A percentile compares a stretch with the other conserved stretches of the same genome.
Evolutionary conservation across 2,329 filamentous ascomycete species (phyloP).

Genomic region (Alternaria angustiovoidea): DNA sequence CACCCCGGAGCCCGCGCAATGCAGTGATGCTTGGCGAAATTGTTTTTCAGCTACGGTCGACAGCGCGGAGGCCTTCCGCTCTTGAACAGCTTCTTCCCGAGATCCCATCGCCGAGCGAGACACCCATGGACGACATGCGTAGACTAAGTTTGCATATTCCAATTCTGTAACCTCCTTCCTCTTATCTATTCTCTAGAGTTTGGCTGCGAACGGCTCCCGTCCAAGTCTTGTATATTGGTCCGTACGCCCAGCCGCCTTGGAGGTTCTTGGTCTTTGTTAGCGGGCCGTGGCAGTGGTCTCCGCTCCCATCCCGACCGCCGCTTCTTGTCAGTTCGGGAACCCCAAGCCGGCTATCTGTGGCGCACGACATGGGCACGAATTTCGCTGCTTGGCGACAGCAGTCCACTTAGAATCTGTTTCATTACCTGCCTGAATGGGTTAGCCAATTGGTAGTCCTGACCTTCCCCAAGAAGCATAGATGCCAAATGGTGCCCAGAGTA

Average conservation of each 20-base stretch:
- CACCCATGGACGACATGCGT: not conserved
- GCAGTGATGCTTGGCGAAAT: not conserved
- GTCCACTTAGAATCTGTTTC: not conserved
- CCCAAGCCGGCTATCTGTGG: conserved; percentile 1
- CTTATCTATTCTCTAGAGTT: conserved; percentile 7
- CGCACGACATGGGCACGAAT: not conserved
- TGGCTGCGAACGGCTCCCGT: not conserved
- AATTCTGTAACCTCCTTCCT: not conserved
- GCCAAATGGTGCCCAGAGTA: conserved; percentile 20
- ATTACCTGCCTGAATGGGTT: conserved; percentile 18
- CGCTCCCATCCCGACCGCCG: not conserved
- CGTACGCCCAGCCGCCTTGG: conserved; percentile 2
- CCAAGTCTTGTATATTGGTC: conserved; percentile 1
- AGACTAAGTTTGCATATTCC: conserved; percentile 11
- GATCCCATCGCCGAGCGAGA: conserved; percentile 6
- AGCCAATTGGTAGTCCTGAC: conserved; percentile 7
- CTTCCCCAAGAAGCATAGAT: conserved; percentile 23
- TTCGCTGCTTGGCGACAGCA: conserved; percentile 7
- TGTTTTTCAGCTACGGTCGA: not conserved
- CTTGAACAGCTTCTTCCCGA: not conserved
- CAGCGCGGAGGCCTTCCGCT: not conserved
- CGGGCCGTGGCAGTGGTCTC: conserved; percentile 4
- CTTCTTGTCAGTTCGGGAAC: not conserved
- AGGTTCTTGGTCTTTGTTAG: conserved; percentile 5
- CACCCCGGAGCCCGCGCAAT: not conserved